Base-by-base conservation (phyloP, 345 rosid species). In the Eucalyptus albens region DNA sequence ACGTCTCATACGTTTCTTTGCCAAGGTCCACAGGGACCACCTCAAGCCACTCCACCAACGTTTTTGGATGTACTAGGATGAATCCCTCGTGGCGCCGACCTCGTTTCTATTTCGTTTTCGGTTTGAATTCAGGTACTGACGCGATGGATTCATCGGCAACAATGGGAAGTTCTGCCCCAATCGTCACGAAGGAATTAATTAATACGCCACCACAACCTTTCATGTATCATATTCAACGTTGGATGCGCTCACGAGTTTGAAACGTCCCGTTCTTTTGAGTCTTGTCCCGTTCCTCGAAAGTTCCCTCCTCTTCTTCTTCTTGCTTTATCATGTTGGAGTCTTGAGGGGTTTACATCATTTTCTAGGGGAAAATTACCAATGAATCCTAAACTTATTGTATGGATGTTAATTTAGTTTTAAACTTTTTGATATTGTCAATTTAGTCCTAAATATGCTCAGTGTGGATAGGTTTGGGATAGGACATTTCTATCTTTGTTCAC, bases 1-100 rank as follows among this genome's bases (percentile, higher is more conserved):
- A 29, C 69, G 69, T 62, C 69, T 3, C 31, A 6, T 62, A 62
- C 69, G 69, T 62, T 29, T 62, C 31, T 62, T 42, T 60, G 6
- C 67, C n/a, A 15, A 15, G 15, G 11, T 31, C n/a, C 26, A 60
- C 4, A 60, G 11, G 26, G 10, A 14, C 55, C 55, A 51, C 55
- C 55, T 8, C 6, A 9, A 11, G 69, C 69, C 69, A 27, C 69
- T 27, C 31, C 31, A 27, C 69, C 69, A 27, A 62, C 69, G 69
- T 62, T 62, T 1, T 62, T 6, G 29, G 1, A 0, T 1, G 69
- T 6, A 27, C 3, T 27, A 0, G 29, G 69, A 62, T 5, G 2
- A 62, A 27, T 62, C 31, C 69, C 69, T 29, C 33, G 33, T 62
- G 65, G 69, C 0, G 40, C 19, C 19, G 16, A 65, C 19, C 37